Percentiles rank a stretch among this genome's conserved stretches.
phyloP scores from a whole-genome alignment of 352 stramenopile genomes.

The Pythium oligandrum region DNA sequence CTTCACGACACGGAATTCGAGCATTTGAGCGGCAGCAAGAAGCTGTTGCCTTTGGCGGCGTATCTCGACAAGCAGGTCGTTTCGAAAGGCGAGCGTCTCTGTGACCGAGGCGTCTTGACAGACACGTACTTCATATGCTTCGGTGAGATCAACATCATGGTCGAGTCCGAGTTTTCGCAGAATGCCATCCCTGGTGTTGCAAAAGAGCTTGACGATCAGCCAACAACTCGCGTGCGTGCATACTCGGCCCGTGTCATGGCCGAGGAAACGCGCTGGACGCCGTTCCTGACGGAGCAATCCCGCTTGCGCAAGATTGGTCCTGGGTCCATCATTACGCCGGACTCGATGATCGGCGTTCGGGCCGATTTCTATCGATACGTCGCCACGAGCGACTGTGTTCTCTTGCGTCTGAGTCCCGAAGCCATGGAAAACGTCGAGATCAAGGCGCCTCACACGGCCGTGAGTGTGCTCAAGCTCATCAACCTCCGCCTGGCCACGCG shows the following conservation, averaged over 20 bases:
- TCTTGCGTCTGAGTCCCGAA: conserved; percentile 49
- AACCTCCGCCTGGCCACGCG: conserved; percentile 52
- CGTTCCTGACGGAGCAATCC: conserved; percentile 57
- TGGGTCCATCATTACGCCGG: conserved; percentile 65
- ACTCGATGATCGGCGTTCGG: conserved; percentile 21
- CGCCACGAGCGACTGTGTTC: conserved; percentile 55
- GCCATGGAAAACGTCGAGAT: conserved; percentile 56
- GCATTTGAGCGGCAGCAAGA: conserved; percentile 23
- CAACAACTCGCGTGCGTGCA: neutral
- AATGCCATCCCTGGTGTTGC: conserved; percentile 47
- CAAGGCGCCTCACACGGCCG: conserved; percentile 54
- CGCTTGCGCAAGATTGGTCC: conserved; percentile 71
- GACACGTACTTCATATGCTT: conserved; percentile 80
- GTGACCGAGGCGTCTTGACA: conserved; percentile 27
- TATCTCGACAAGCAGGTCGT: conserved; percentile 62
- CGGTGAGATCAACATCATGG: conserved; percentile 68
- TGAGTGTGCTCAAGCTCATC: conserved; percentile 71
- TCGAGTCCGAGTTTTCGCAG: conserved; percentile 58
- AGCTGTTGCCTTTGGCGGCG: conserved; percentile 48
- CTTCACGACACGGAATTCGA: conserved; percentile 18
- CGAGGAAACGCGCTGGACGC: conserved; percentile 54
- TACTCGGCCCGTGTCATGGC: conserved; percentile 17
- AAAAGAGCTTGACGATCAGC: neutral
- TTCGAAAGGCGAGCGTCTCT: conserved; percentile 30
- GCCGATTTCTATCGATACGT: conserved; percentile 56